These are phyloP conservation scores for Zymoseptoria crescenta DNA, from an alignment of 2,329 filamentous ascomycete species.

Conservation along the genomic window DNA sequence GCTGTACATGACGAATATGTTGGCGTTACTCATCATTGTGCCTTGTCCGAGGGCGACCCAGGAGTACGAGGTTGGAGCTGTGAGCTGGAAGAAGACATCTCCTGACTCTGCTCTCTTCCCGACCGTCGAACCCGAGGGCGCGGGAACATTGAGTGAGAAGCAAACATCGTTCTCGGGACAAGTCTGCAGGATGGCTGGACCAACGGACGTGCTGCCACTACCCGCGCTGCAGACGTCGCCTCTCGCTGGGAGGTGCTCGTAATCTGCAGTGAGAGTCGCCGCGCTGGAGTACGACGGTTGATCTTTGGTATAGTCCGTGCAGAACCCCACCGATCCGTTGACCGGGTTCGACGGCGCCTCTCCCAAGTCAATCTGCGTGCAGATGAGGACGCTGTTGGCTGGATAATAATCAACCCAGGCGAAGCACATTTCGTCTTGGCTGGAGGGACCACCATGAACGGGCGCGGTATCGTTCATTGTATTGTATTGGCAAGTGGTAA, in stretches of 20 bases:
- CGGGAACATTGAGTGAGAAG: slow-evolving; percentile 48
- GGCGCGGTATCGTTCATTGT: slow-evolving; percentile 13
- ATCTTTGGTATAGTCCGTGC: slow-evolving; percentile 6
- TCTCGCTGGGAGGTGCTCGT: slow-evolving; percentile 2
- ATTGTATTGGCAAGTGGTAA: slow-evolving; percentile 16
- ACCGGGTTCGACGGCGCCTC: background rate
- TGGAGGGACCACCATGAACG: slow-evolving; percentile 13
- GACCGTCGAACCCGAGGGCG: slow-evolving; percentile 38
- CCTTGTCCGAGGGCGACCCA: slow-evolving; percentile 49
- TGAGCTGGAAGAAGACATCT: slow-evolving; percentile 52
- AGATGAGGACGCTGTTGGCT: slow-evolving; percentile 10
- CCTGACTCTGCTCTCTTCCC: slow-evolving; percentile 33
- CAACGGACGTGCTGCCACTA: background rate
- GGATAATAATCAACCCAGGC: slow-evolving; percentile 18
- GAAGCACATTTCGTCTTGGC: slow-evolving; percentile 16
- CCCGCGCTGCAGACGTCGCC: slow-evolving; percentile 7
- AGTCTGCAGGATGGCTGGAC: background rate
- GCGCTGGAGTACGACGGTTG: slow-evolving; percentile 3
- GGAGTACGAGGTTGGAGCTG: slow-evolving; percentile 43
- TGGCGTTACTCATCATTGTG: slow-evolving; percentile 44
- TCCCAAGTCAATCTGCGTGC: slow-evolving; percentile 12
- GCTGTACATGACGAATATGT: slow-evolving; percentile 53
- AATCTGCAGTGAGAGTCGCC: slow-evolving; percentile 4
- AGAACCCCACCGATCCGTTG: slow-evolving; percentile 10
- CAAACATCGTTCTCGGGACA: slow-evolving; percentile 25